Base-by-base conservation (phyloP, 495 filamentous ascomycete species). In the Collariella sp. region DNA sequence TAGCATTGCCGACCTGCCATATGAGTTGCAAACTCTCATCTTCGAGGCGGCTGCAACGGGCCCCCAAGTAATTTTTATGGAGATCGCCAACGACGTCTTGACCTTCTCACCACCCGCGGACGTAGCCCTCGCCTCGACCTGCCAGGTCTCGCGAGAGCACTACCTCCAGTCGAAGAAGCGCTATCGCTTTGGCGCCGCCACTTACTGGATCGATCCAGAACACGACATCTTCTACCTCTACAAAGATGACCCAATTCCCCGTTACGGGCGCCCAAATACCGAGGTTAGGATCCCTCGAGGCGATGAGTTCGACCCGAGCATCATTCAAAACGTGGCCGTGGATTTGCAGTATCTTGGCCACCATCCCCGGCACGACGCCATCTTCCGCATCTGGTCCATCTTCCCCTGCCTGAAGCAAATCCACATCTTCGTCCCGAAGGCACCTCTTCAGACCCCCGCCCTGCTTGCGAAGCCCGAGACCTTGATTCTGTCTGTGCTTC, bases 221-320 rank as follows among this genome's bases (percentile, higher is more conserved):
- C 39, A 18, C 29, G 60, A 62, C 26, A 56, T 62, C 34, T 62
- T 59, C 22, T 62, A 62, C 29, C n/a, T 62, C 18, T 13, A 18
- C 22, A 29, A 19, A 1, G 42, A 47, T 38, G 56, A 58, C 31
- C 42, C 39, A 11, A 11, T 42, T n/a, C 46, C 36, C 1, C 42
- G 20, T 20, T 15, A 33, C 16, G n/a, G 19, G 10, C 49, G 42
- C 18, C 33, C 18, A 7, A 10, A 29, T 23, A 13, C 13, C 1
- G 20, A 46, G 0, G 31, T n/a, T 18, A 23, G 7, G 11, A 13
- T 16, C 7, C 31, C 19, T 6, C 0, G 3, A 6, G 15, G 18
- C 7, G 46, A 38, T 0, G 1, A 11, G 7, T 43, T 42, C 20
- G 33, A 58, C 41, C 34, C 15, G 13, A 1, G 7, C 2, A 31